Percentiles rank a stretch among this genome's conserved stretches.
Conservation (phyloP, 2,329 filamentous ascomycete species). For the Myriosclerotinia duriaeana region DNA sequence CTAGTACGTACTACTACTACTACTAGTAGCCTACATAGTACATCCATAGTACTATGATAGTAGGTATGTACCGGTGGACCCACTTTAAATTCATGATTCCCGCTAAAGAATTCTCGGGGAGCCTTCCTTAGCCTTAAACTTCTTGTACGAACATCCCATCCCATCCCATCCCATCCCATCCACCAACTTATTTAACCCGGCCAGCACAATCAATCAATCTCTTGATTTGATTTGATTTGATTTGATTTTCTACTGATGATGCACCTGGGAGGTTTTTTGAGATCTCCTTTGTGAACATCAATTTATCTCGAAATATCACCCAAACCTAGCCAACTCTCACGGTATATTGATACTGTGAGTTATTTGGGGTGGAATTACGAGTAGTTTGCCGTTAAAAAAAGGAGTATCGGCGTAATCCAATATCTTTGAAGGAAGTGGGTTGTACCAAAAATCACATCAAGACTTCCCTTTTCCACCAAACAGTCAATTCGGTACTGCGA, state of each 20-base stretch:
- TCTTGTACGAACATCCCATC: slow-evolving; percentile 8
- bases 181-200: no score
- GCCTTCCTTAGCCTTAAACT: slow-evolving; percentile 13
- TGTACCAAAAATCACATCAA: slow-evolving; percentile 22
- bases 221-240: slow-evolving; percentile 6
- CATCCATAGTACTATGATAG: no score
- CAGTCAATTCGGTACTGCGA: slow-evolving; percentile 10
- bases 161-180: no score
- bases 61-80: neutral
- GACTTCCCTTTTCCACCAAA: slow-evolving; percentile 11
- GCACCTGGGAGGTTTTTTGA: slow-evolving; percentile 12
- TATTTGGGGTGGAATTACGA: neutral
- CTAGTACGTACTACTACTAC: no score
- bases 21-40: no score
- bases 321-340: neutral
- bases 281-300: slow-evolving; percentile 14
- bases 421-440: slow-evolving; percentile 23
- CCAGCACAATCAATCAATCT: slow-evolving; percentile 16
- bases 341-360: neutral
- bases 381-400: slow-evolving; percentile 18
- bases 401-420: slow-evolving; percentile 21
- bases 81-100: slow-evolving; percentile 8
- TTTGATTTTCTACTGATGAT: slow-evolving; percentile 13
- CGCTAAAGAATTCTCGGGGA: slow-evolving; percentile 19
- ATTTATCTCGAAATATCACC: neutral